Base-by-base conservation (phyloP, 2,329 filamentous ascomycete species). In the Neonectria sp. region DNA sequence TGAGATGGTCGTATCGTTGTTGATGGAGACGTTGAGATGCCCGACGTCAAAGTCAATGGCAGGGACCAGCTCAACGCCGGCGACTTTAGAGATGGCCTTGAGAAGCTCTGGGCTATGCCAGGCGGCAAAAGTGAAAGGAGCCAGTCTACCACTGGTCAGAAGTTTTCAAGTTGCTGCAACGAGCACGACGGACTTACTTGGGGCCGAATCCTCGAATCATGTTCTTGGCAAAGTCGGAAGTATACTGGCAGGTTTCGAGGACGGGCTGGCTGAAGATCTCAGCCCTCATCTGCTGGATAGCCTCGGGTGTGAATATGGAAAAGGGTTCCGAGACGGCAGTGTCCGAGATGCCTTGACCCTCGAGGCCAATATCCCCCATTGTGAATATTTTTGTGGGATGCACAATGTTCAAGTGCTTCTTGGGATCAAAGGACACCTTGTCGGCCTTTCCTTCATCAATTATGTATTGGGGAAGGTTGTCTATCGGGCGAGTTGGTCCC, bases 311-410 rank as follows among this genome's bases (percentile, higher is more conserved):
- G 78, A 92, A 92, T 24, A 92, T 82, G 6, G 83, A 83, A 77
- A 92, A 92, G 1, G 90, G 89, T 66, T 91, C 87, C 0, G 89
- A 90, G 57, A 91, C 89, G 9, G 89, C 91, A 55, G 89, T 82
- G 1, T 86, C 84, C 3, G 90, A 92, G 43, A 92, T 84, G 6
- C 90, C 90, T 57, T 81, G 82, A 60, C 84, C 83, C 40, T 87
- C 82, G 51, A 88, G 86, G 2, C 87, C 89, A 58, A 92, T 81
- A 31, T 92, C 90, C 72, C 86, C 83, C 89, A 92, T 92, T 21
- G 83, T 86, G 72, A 88, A 78, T 57, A 88, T 80, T 68, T 86
- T 86, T 9, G 83, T 80, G 12, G 86, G 84, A 25, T 84, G 77
- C 57, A 83, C 80, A 77, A 85, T 89, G 27, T 79, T 79, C 13